Evolutionary conservation across 164 flowering plant species (phyloP), one percentile per base, ranked within the genome.

Genomic region (Chimonanthus praecox): DNA sequence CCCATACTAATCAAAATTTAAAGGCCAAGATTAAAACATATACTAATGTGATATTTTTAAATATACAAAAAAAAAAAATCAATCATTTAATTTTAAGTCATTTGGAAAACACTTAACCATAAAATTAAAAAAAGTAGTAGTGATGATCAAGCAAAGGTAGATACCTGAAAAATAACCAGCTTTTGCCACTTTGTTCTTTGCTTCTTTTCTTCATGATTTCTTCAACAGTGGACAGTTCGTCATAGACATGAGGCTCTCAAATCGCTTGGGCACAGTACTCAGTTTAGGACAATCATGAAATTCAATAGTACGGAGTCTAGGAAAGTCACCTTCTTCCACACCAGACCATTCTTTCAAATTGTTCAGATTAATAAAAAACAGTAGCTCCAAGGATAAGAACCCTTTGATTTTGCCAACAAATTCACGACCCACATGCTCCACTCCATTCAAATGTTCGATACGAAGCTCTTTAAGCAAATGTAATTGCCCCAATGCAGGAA

Each of bases 401-500:
- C n/a, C 47, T 4, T 8, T 10, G 5, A n/a, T 54, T 15, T 15
- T 47, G 21, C 51, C 70, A 68, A 47, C 54, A 47, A 68, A 48
- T 54, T 68, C 58, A 48, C 9, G 7, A 49, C 61, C 64, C 7
- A 71, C 13, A 18, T 16, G 7, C 7, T 45, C 18, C 5, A 68
- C 11, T 49, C 4, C 60, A 49, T 10, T 18, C 44, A 49, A 15
- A 18, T 7, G 60, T 49, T 18, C 10, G 9, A 69, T 69, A 61
- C 4, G 13, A 10, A 69, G 71, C 8, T 69, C 20, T 6, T 50
- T 47, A 4, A 49, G 71, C 6, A 11, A n/a, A 10, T 2, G 46
- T 20, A 50, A 33, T 33, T 50, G 71, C 44, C 61, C 60, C 18
- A 69, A 61, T 49, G 71, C 20, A 49, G 71, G 71, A 5, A 69